Evolutionary conservation across 768 basidiomycete species (phyloP).

Genomic region (Chalciporus chontae): DNA sequence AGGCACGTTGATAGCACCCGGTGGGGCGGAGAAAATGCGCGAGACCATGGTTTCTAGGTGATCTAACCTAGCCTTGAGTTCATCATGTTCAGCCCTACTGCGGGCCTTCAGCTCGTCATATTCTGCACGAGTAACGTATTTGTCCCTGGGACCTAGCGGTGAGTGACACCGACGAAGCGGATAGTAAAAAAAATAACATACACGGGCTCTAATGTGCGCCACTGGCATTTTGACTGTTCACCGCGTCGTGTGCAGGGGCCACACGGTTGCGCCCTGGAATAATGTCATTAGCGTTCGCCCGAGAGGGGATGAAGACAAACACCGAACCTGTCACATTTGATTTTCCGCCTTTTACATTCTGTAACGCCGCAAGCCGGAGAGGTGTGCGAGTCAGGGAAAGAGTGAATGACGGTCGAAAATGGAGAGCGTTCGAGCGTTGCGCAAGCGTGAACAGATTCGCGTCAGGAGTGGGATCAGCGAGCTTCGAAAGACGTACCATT

Average conservation of each 20-base stretch:
- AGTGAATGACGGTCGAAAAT: too few species aligned
- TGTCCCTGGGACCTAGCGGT: conserved; percentile 49
- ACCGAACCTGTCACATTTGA: conserved; percentile 79
- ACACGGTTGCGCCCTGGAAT: conserved; percentile 69
- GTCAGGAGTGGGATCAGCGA: conserved; percentile 20
- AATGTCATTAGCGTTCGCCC: conserved; percentile 7
- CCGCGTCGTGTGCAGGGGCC: conserved; percentile 76
- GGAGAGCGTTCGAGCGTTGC: too few species aligned
- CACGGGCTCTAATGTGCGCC: conserved; percentile 81
- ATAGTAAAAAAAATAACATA: conserved; percentile 38
- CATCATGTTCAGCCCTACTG: conserved; percentile 36
- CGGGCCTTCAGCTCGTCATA: conserved; percentile 72
- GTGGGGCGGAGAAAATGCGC: conserved; percentile 31
- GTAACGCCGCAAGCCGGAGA: conserved; percentile 11
- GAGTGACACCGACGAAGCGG: conserved; percentile 5
- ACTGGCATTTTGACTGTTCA: conserved; percentile 77
- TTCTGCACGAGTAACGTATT: conserved; percentile 74
- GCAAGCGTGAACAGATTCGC: conserved; percentile 1
- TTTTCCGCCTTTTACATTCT: conserved; percentile 88
- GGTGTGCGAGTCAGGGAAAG: not conserved
- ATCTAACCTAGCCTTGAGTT: conserved; percentile 63
- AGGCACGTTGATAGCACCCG: conserved; percentile 27
- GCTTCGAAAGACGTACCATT: conserved; percentile 53
- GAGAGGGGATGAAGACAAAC: conserved; percentile 9
- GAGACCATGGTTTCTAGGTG: conserved; percentile 55